Evolutionary conservation across 108 stramenopile genomes (phyloP).

Genomic region (Bacterosira constricta): DNA sequence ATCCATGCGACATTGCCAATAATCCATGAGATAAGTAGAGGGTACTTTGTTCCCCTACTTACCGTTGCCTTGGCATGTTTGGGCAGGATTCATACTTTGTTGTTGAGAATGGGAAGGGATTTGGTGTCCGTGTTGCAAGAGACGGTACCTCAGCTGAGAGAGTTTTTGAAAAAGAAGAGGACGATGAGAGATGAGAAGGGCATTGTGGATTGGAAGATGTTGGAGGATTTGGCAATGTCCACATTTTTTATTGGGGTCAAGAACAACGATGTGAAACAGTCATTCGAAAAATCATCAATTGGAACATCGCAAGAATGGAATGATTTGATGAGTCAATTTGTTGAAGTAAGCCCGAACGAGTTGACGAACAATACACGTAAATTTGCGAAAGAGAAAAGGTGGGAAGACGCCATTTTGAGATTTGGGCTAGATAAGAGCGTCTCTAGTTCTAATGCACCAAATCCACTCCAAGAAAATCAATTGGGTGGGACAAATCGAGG

Average conservation of each 20-base stretch:
- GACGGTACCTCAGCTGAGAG: slow-evolving; percentile 7
- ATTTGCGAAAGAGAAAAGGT: slow-evolving; percentile 18
- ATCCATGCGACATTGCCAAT: slow-evolving; percentile 60
- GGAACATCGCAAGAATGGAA: slow-evolving; percentile 10
- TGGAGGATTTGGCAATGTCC: slow-evolving; percentile 4
- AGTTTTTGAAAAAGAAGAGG: not conserved
- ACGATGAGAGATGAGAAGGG: not conserved
- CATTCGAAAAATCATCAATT: slow-evolving; percentile 1
- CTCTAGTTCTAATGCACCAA: not conserved
- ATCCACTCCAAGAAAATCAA: not conserved
- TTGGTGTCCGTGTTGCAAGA: slow-evolving; percentile 20
- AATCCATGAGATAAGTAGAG: slow-evolving; percentile 61
- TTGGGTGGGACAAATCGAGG: not conserved
- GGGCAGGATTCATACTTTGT: slow-evolving; percentile 26
- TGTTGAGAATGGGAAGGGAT: slow-evolving; percentile 39
- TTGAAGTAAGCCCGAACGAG: slow-evolving; percentile 34
- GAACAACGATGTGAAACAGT: not conserved
- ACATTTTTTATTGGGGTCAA: not conserved
- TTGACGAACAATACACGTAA: slow-evolving; percentile 12
- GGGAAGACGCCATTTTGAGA: slow-evolving; percentile 16
- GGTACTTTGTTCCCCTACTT: slow-evolving; percentile 78
- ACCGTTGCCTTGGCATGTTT: slow-evolving; percentile 61
- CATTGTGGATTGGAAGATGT: slow-evolving; percentile 2
- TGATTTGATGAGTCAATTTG: slow-evolving; percentile 19
- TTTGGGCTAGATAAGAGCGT: slow-evolving; percentile 9